These are phyloP conservation scores for Tolypocladium inflatum DNA, from an alignment of 2,329 filamentous ascomycete species.

Conservation along the genomic window DNA sequence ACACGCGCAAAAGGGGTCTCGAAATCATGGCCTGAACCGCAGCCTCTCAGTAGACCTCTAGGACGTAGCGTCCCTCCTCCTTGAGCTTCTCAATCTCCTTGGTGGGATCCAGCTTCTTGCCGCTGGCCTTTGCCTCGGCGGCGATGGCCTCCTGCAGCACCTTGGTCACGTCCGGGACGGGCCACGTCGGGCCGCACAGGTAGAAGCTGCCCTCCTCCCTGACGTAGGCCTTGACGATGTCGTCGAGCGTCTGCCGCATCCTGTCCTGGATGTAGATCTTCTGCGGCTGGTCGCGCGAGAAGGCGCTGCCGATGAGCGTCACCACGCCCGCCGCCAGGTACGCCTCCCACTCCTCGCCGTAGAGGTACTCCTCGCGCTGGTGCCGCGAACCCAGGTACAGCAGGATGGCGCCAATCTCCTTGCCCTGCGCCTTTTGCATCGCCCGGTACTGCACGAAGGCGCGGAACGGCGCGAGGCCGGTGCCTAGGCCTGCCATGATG, in stretches of 20 bases:
- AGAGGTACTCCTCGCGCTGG: constrained; percentile 97
- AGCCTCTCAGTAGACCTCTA: constrained; percentile 77
- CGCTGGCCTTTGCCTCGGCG: constrained; percentile 56
- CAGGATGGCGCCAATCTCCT: constrained; percentile 86
- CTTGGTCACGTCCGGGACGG: constrained; percentile 89
- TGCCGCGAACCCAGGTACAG: constrained; percentile 95
- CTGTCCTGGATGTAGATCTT: constrained; percentile 99
- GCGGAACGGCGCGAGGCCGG: constrained; percentile 96
- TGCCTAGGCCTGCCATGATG: constrained; percentile 99
- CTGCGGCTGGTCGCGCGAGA: constrained; percentile 91
- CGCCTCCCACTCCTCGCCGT: constrained; percentile 98
- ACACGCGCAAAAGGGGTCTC: neutral
- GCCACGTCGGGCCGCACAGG: constrained; percentile 96
- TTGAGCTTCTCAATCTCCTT: constrained; percentile 97
- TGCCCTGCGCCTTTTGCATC: constrained; percentile 94
- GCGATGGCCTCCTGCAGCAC: constrained; percentile 90
- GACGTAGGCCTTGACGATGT: constrained; percentile 82
- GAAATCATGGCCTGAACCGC: neutral
- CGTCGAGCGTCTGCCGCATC: constrained; percentile 78
- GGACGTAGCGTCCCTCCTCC: constrained; percentile 86
- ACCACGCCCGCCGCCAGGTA: constrained; percentile 94
- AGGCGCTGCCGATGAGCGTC: constrained; percentile 84
- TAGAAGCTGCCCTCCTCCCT: constrained; percentile 88
- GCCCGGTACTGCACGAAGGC: constrained; percentile 97
- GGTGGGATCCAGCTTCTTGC: constrained; percentile 73